These are phyloP conservation scores for Isochrysis galbana DNA, from an alignment of 78 protist genomes.

Conservation along the genomic window DNA sequence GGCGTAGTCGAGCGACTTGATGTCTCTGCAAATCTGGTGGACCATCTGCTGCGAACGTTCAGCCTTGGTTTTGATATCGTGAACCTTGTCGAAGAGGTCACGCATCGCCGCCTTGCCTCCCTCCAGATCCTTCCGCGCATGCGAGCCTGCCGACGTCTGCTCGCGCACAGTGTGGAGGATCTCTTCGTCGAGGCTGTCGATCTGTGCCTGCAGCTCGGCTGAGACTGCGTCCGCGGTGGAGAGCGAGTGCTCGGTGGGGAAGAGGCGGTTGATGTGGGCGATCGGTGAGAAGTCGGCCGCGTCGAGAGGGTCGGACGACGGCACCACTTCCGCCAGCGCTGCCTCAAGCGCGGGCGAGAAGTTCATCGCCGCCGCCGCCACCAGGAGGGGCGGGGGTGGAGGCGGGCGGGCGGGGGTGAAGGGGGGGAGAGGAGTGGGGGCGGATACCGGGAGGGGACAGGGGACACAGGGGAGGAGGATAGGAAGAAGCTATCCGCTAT, in stretches of 20 bases:
- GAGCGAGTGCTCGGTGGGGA: constrained; percentile 43
- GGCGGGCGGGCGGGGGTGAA: too few species aligned
- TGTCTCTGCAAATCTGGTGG: constrained; percentile 81
- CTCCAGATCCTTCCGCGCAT: constrained; percentile 70
- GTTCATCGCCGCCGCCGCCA: too few species aligned
- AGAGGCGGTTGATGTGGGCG: constrained; percentile 68
- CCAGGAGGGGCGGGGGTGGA: too few species aligned
- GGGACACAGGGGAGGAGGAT: too few species aligned
- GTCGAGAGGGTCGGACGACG: neutral
- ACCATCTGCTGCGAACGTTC: constrained; percentile 80
- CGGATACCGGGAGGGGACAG: too few species aligned
- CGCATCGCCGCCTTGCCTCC: constrained; percentile 60
- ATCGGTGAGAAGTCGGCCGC: constrained; percentile 69
- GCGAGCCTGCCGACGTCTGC: constrained; percentile 53
- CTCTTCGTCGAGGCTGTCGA: constrained; percentile 57
- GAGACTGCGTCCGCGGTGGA: constrained; percentile 35
- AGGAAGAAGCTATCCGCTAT: too few species aligned
- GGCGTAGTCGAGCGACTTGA: constrained; percentile 83
- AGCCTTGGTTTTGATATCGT: constrained; percentile 70
- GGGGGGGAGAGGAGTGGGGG: too few species aligned
- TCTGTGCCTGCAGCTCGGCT: constrained; percentile 43
- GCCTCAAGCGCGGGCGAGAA: neutral
- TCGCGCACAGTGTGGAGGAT: constrained; percentile 61
- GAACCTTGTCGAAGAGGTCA: constrained; percentile 69
- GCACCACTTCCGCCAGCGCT: neutral